Evolutionary conservation across 2,329 filamentous ascomycete species (phyloP), one percentile per base, ranked within the genome.

Genomic region (Biscogniauxia mediterranea): DNA sequence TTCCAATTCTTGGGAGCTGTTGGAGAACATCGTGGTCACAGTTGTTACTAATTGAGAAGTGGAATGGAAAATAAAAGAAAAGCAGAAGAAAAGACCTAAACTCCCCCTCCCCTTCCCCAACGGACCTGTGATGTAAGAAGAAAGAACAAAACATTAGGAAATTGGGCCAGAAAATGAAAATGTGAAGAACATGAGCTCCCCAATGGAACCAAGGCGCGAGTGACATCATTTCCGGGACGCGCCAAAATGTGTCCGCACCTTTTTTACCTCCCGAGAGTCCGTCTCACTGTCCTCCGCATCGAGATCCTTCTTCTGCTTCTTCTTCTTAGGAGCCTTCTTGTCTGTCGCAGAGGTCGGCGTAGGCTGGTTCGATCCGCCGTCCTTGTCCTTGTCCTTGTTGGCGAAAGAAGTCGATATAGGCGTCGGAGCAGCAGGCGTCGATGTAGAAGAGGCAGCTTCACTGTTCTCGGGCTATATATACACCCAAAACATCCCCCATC

Each of bases 211-310:
- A 25, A 52, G 50, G 19, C 3, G 50, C 21, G 21, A 25, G 53
- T n/a, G 8, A 13, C 20, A 38, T 68, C 55, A 82, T 70, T 84
- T 86, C 59, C 83, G 78, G 28, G 78, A 77, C 0, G 82, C 81
- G 17, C 84, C 84, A 71, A 87, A 86, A 68, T 83, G 83, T 2
- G 84, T 86, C 64, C 85, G 77, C 58, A 84, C 82, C 73, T 86
- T 81, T 70, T 82, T 87, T 51, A 77, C 72, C 60, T 83, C 81
- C 55, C 75, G 74, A 17, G 78, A 76, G 59, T 88, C 85, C 21
- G 80, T 83, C 74, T 88, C 86, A 73, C 85, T 88, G 61, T 88
- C 86, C 25, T 84, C 78, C 3, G 63, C 76, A 54, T 71, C 74
- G 4, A 73, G 74, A 5, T 75, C 78, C 28, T 78, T 79, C 70